Conservation (phyloP, 2,329 filamentous ascomycete genomes). For the Alternaria arborescens region DNA sequence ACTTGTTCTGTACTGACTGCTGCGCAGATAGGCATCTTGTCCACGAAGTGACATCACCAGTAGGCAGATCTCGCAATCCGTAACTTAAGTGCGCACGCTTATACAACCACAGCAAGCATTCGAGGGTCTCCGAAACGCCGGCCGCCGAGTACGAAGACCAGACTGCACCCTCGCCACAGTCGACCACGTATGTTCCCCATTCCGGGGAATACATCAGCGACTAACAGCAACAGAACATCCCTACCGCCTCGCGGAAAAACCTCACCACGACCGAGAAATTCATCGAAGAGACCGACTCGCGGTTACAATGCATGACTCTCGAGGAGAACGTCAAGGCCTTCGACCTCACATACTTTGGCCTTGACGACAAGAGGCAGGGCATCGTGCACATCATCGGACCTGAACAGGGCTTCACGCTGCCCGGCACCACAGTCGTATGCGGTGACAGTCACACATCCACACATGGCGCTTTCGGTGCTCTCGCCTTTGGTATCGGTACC, state of each 20-base stretch:
- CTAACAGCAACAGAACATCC: slow-evolving; percentile 75
- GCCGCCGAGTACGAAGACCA: slow-evolving; percentile 85
- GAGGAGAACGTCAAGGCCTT: slow-evolving; percentile 98
- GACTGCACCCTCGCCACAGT: slow-evolving; percentile 97
- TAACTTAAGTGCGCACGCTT: slow-evolving; percentile 12
- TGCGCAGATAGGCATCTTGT: slow-evolving; percentile 86
- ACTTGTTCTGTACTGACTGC: slow-evolving; percentile 31
- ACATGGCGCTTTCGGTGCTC: slow-evolving; percentile 92
- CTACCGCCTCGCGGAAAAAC: slow-evolving; percentile 86
- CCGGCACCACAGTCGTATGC: slow-evolving; percentile 95
- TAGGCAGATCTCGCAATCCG: slow-evolving; percentile 53
- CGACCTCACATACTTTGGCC: slow-evolving; percentile 94
- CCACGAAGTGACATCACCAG: slow-evolving; percentile 97
- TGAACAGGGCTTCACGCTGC: slow-evolving; percentile 97
- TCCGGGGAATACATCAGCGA: neutral
- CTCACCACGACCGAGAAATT: slow-evolving; percentile 95
- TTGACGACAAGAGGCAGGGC: slow-evolving; percentile 94
- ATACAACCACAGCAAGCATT: slow-evolving; percentile 80
- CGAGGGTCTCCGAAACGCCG: slow-evolving; percentile 90
- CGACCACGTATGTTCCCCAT: slow-evolving; percentile 78
- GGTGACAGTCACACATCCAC: slow-evolving; percentile 98
- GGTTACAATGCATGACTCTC: slow-evolving; percentile 91
- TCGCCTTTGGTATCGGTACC: slow-evolving; percentile 97
- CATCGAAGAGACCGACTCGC: slow-evolving; percentile 92
- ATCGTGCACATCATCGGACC: slow-evolving; percentile 99